Evolutionary conservation across 768 basidiomycete genomes (phyloP), one percentile per base, ranked within the genome.

Genomic region (Amanita jacksonii): DNA sequence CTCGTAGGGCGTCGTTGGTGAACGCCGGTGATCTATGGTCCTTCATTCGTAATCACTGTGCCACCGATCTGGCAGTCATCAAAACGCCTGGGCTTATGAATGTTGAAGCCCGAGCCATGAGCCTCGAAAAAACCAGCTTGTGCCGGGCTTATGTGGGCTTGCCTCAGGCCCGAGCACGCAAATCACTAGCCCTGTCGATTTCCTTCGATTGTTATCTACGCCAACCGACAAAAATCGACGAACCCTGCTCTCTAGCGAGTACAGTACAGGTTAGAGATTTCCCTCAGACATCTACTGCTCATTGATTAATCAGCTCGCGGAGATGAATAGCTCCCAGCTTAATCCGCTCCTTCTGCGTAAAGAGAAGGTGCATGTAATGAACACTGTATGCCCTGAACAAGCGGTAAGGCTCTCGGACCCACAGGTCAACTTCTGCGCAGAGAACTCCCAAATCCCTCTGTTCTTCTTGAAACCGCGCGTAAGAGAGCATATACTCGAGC

Each of bases 401-500:
- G 32, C 32, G 32, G 32, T 10, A 33, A 33, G 32, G 32, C 9
- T 33, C 32, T 33, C 32, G 32, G 32, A 33, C 32, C 32, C 32
- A 33, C 32, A 33, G 32, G 32, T 33, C 32, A 33, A 33, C 32
- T 33, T 33, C 32, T 10, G 32, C 32, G 32, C 32, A 49, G 48
- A 61, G 38, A 15, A 59, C 50, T 43, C 37, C 35, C 3, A 46
- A 37, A 23, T 58, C 55, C 46, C 49, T 57, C n/a, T 57, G 51
- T 43, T 43, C 23, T 34, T 54, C 46, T 45, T 54, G 52, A 50
- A 62, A 59, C 18, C 28, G 40, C 20, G 39, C 35, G 41, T 50
- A 62, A 16, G 52, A 54, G 25, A 62, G 43, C 28, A 62, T 42
- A 43, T 56, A 60, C 15, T 49, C 52, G 53, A 52, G 57, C 2